Conservation (phyloP, 768 basidiomycete species). For the Pleurotus pulmonarius region DNA sequence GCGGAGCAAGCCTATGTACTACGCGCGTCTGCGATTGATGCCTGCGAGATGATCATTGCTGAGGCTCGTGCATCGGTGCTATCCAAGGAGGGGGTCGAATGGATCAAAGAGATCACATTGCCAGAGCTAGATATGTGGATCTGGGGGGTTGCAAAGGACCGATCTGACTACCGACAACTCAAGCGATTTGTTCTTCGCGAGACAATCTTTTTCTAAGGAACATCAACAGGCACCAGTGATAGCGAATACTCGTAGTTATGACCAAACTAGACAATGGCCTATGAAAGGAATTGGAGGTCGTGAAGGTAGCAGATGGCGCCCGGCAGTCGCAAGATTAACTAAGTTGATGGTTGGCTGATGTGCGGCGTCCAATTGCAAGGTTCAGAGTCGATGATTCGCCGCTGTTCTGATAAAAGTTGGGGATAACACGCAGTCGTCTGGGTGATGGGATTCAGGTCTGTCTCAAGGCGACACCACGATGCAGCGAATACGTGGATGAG, state of each 20-base stretch:
- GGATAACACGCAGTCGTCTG: not conserved
- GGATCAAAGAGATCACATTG: constrained; percentile 54
- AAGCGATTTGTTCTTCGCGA: constrained; percentile 62
- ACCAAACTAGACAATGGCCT: not conserved
- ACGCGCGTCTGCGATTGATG: constrained; percentile 77
- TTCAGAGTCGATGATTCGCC: not conserved
- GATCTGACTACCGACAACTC: constrained; percentile 63
- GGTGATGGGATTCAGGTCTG: not conserved
- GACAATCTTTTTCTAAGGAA: constrained; percentile 64
- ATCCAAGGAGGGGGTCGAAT: constrained; percentile 24
- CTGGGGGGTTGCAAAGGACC: constrained; percentile 81
- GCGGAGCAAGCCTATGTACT: constrained; percentile 64
- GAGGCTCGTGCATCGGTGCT: constrained; percentile 31
- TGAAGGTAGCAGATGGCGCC: constrained; percentile 4
- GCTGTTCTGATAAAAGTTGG: not conserved
- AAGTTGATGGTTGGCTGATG: not conserved
- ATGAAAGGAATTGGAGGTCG: not conserved
- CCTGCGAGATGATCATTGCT: constrained; percentile 66
- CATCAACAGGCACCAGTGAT: not conserved
- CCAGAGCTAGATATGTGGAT: constrained; percentile 74
- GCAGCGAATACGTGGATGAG: not conserved
- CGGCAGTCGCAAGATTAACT: not conserved
- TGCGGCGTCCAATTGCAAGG: not conserved
- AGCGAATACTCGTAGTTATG: not conserved
- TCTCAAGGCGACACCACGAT: not conserved